Evolutionary conservation across 495 filamentous ascomycete genomes (phyloP).

Genomic region (Oleoguttula mirabilis): DNA sequence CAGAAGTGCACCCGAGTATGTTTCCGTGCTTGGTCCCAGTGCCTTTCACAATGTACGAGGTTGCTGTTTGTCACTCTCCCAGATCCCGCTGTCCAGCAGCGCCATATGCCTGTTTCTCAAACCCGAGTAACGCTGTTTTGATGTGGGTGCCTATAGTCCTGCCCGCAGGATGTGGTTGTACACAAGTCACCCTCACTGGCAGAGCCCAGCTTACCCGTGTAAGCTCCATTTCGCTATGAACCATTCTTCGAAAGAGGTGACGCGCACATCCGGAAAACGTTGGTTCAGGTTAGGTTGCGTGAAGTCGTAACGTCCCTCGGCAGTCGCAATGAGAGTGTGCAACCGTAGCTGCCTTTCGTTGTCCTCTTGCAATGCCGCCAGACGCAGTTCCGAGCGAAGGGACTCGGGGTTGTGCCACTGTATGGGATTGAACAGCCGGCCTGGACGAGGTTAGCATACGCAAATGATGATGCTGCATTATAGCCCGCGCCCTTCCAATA

Average conservation of each 20-base stretch:
- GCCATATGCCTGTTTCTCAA: no score
- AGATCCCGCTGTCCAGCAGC: no score
- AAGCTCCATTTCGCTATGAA: constrained; percentile 21
- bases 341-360: constrained; percentile 18
- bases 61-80: no score
- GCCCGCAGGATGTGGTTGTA: no score
- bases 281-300: constrained; percentile 33
- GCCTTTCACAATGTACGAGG: no score
- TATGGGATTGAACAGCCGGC: constrained; percentile 14
- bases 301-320: constrained; percentile 38
- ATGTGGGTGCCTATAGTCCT: no score
- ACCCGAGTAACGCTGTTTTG: no score
- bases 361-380: constrained; percentile 24
- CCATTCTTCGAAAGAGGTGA: constrained; percentile 37
- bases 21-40: no score
- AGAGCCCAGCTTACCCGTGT: neutral
- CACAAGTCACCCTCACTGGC: no score
- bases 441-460: constrained; percentile 4
- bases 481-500: no score
- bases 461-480: neutral
- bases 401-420: constrained; percentile 13
- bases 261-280: constrained; percentile 30
- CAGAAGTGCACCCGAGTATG: no score
- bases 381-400: constrained; percentile 22
- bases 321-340: constrained; percentile 37